Evolutionary conservation across 305 asterid species (phyloP), one percentile per base, ranked within the genome.

Genomic region (Rubia balearica): DNA sequence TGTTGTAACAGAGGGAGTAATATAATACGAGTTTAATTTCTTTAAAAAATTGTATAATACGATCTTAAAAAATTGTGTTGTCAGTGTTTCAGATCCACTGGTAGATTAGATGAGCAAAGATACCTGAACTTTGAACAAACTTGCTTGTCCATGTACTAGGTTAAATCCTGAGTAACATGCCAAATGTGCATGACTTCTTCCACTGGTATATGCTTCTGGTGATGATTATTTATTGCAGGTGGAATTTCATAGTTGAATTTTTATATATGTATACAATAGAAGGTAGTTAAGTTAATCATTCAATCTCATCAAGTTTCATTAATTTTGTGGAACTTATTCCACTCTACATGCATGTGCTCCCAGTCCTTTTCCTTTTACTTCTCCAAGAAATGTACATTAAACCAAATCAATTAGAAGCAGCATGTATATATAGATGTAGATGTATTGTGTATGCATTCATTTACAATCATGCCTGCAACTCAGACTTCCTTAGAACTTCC

Each of bases 401-500:
- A 36, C 5, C 6, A 19, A 65, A 19, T 49, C 53, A 43, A 13
- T 7, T 16, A 53, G 24, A 53, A 27, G 38, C 41, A 60, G 67
- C 7, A 55, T 40, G 17, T 41, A 66, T 65, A 65, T 65, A 41
- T 41, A 53, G 24, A 17, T 53, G n/a, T 53, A 53, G 59, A 53
- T 53, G 24, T 53, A 53, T 14, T 36, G 22, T 53, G 22, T 53
- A n/a, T 53, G 4, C 42, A 14, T 72, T 78, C 73, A 72, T 51
- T 69, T 73, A 65, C 41, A 41, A 73, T 49, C 65, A 71, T 67
- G 70, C 76, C 85, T 82, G 42, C 63, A 83, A 79, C 89, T 80
- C 87, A 76, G 42, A 75, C 76, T 65, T 69, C 74, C 36, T 77
- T 81, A 57, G 74, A 83, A 40, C 95, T 89, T 81, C 96, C 89